Evolutionary conservation across 1,139 yeast species (phyloP), one percentile per base, ranked within the genome.

Genomic region (Eremothecium sinecaudum): DNA sequence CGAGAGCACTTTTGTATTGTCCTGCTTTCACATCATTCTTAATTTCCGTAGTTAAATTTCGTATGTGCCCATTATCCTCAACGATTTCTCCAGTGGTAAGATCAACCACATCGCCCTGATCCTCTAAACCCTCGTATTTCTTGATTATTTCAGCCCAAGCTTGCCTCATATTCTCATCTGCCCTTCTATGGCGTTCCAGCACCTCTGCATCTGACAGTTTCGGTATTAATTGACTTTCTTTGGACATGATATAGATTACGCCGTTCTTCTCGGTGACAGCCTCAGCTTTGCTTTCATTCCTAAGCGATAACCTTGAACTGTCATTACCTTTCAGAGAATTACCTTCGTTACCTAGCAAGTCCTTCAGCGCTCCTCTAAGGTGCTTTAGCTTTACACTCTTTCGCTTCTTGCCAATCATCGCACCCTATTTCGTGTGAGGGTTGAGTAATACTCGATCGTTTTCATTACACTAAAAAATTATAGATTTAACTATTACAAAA

Each of bases 21-120:
- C n/a, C 27, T 12, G 14, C 21, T 20, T 22, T 24, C 29, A 17
- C 30, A 17, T 33, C 40, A 5, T 30, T 29, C 17, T 24, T 5
- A 12, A 23, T 15, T 17, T 21, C 26, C 1, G 18, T 14, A 5
- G 19, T 9, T 9, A 53, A 31, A 5, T 47, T 44, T 34, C 67
- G 56, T 17, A 79, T 45, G 52, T 79, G 90, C 2, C 90, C 90
- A 38, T 71, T 69, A 45, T 79, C 82, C 12, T 61, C 67, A 3
- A 73, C 52, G 4, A 79, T 68, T 34, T 66, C 62, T 2, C 86
- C 84, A 0, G 82, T 72, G 4, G 52, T 49, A 18, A 79, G 50
- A 48, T 79, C 82, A n/a, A 79, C 61, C 19, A 76, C 67, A 50
- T 79, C 87, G 33, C 82, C 79, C 41, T 73, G 76, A 42, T 68